These are phyloP conservation scores for Fusarium pseudonygamai DNA, from an alignment of 2,329 filamentous ascomycete species.

Conservation along the genomic window DNA sequence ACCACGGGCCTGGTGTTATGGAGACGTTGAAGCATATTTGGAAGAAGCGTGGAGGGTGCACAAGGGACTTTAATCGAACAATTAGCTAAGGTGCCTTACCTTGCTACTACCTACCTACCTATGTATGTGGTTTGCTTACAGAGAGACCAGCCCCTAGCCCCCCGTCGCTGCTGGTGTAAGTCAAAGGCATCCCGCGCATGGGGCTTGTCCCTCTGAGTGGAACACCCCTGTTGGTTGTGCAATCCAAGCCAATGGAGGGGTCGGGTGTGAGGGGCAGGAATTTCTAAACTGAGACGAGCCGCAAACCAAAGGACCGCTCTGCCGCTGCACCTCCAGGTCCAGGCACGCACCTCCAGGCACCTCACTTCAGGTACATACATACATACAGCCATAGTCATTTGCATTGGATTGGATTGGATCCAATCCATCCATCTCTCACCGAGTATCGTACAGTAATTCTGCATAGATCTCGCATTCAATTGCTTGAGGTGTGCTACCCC, in stretches of 20 bases:
- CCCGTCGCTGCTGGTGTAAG: background rate
- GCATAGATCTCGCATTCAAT: conserved; percentile 28
- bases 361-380: conserved; percentile 19
- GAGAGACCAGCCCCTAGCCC: background rate
- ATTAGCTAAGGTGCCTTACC: background rate
- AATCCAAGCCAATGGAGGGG: conserved; percentile 6
- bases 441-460: conserved; percentile 8
- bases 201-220: conserved; percentile 20
- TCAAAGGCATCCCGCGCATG: conserved; percentile 10
- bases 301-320: conserved; percentile 8
- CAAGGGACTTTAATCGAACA: background rate
- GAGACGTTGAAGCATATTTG: background rate
- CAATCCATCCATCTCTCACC: conserved; percentile 3
- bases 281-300: conserved; percentile 8
- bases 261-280: conserved; percentile 13
- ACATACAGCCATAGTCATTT: conserved; percentile 11
- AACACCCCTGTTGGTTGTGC: conserved; percentile 16
- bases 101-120: background rate
- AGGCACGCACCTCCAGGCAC: background rate
- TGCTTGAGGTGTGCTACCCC: conserved; percentile 16
- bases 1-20: background rate
- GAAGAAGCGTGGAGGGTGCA: background rate
- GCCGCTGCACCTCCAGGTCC: conserved; percentile 7
- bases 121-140: background rate
- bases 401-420: background rate